phyloP scores from a whole-genome alignment of 768 basidiomycete species.

The Botryobasidium botryosum region DNA sequence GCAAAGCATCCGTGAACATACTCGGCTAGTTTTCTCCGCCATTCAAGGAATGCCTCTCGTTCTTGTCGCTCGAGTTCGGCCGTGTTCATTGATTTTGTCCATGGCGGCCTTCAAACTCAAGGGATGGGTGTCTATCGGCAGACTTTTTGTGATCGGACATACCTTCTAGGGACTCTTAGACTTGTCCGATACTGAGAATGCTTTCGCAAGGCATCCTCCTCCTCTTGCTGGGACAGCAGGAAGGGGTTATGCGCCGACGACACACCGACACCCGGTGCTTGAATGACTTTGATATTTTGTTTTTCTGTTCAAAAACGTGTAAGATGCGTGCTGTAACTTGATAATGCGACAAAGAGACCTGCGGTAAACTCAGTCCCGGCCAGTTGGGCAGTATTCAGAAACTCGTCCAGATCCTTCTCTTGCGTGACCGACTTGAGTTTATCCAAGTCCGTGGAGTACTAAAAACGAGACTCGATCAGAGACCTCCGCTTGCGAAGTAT shows the following conservation, averaged over 20 bases:
- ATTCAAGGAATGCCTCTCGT: slow-evolving; percentile 77
- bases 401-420: slow-evolving; percentile 90
- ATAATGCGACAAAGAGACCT: slow-evolving; percentile 29
- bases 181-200: slow-evolving; percentile 57
- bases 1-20: slow-evolving; percentile 26
- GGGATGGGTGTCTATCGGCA: too few species aligned
- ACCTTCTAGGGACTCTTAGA: slow-evolving; percentile 65
- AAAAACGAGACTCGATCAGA: slow-evolving; percentile 1
- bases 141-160: background rate
- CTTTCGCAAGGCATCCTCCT: slow-evolving; percentile 51
- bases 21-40: slow-evolving; percentile 86
- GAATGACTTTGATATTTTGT: slow-evolving; percentile 63
- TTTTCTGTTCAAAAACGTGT: slow-evolving; percentile 28
- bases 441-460: slow-evolving; percentile 70
- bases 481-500: background rate
- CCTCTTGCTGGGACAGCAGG: slow-evolving; percentile 68
- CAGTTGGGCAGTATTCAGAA: slow-evolving; percentile 83
- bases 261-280: slow-evolving; percentile 25
- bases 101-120: slow-evolving; percentile 50
- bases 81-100: slow-evolving; percentile 67
- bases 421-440: slow-evolving; percentile 86
- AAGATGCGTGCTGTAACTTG: background rate
- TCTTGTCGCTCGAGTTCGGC: slow-evolving; percentile 77
- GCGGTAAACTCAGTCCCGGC: slow-evolving; percentile 94
- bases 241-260: slow-evolving; percentile 57